Evolutionary conservation across 2,329 filamentous ascomycete species (phyloP), one percentile per base, ranked within the genome.

Genomic region (Knufia petricola): DNA sequence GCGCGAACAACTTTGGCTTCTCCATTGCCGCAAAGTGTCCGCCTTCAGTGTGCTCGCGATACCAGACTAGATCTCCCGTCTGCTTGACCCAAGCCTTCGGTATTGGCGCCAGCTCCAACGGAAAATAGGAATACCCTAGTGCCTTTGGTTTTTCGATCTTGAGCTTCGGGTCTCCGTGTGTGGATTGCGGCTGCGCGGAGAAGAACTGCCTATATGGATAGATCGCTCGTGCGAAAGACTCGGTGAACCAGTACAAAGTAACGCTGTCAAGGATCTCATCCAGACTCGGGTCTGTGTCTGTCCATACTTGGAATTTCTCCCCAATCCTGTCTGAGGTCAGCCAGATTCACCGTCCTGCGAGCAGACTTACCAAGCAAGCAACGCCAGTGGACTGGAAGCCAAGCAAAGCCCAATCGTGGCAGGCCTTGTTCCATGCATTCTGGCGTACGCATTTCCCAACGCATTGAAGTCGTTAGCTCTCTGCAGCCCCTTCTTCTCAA

Each of bases 401-500:
- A 82, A 61, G 0, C 69, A 72, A 3, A 79, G 66, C 0, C 77
- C 77, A 38, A 81, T 74, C 0, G 78, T 82, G 0, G 69, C 66
- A 0, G 78, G 74, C 7, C 73, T 63, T 0, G 76, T 77, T 1
- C 66, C 73, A 47, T 82, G 79, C 58, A 74, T 67, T 0, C 66
- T 45, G 0, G 69, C 68, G 57, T 81, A 83, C 0, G 69, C 75
- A 9, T 55, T 59, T 1, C 74, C 77, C 1, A 58, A 63, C 0
- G 59, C 50, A 2, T 55, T 47, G 59, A 74, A 79, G 2, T 64
- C 59, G 2, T 63, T 47, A 1, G 60, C 63, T 4, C 68, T 62
- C 21, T 64, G 46, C 1, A 75, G 15, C 0, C 63, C 66, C 7
- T 32, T 8, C 20, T 24, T 40, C 52, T 77, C 73, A 2, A 38